Conservation (phyloP, 2,329 filamentous ascomycete genomes). For the Colletotrichum eremochloae region DNA sequence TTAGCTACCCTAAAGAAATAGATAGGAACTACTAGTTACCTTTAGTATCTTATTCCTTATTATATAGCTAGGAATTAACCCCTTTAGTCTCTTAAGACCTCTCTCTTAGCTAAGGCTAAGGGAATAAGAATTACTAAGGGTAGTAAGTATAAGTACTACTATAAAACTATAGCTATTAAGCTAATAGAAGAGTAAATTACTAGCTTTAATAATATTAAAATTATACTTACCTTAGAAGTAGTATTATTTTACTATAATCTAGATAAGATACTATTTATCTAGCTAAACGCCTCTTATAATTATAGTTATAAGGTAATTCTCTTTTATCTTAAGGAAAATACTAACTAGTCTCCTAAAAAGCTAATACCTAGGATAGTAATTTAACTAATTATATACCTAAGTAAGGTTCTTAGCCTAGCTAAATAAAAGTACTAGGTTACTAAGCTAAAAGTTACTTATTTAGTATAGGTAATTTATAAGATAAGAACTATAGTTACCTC, state of each 20-base stretch:
- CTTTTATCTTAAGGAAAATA: neutral
- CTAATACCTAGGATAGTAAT: neutral
- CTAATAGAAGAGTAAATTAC: neutral
- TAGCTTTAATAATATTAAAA: too few species aligned
- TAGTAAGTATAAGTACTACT: too few species aligned
- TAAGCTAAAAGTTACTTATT: too few species aligned
- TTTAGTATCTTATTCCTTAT: neutral
- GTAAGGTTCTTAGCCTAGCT: neutral
- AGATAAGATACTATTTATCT: neutral
- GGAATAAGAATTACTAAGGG: too few species aligned
- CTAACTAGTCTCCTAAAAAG: neutral
- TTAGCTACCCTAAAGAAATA: neutral
- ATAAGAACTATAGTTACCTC: too few species aligned
- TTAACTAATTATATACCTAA: neutral
- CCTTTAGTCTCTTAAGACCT: too few species aligned
- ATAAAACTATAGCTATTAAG: too few species aligned
- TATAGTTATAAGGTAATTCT: neutral
- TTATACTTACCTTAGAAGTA: too few species aligned
- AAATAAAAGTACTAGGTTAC: neutral
- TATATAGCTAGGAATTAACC: neutral
- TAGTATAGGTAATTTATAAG: too few species aligned
- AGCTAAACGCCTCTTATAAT: neutral
- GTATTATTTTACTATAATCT: too few species aligned
- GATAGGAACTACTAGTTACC: neutral
- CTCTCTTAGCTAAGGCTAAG: too few species aligned